Percentiles rank a stretch among this genome's conserved stretches.
Conservation (phyloP, 805 yeast species). For the Saturnispora ahearnii region DNA sequence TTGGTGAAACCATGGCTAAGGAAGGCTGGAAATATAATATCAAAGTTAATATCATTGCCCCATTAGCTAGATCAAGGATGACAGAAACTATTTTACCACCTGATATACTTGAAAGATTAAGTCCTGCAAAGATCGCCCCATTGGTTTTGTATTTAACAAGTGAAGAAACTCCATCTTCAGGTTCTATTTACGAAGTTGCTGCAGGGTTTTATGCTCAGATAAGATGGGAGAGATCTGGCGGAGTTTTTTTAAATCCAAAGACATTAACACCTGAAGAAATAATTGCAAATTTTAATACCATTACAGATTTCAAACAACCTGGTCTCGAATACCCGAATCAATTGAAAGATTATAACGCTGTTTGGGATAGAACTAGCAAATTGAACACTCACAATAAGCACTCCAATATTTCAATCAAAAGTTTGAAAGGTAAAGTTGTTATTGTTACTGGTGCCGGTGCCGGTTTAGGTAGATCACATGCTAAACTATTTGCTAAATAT, state of each 20-base stretch:
- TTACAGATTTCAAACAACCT: conserved; percentile 53
- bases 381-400: conserved; percentile 51
- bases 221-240: conserved; percentile 91
- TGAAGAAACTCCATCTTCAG: conserved; percentile 51
- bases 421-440: conserved; percentile 76
- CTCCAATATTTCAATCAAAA: conserved; percentile 36
- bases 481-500: conserved; percentile 71
- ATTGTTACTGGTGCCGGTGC: conserved; percentile 92
- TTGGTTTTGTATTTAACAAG: conserved; percentile 74
- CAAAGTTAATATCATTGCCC: conserved; percentile 80
- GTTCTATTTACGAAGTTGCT: conserved; percentile 83
- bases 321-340: conserved; percentile 59
- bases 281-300: conserved; percentile 52
- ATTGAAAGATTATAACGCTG: conserved; percentile 59
- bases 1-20: conserved; percentile 89
- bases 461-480: conserved; percentile 90
- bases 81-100: conserved; percentile 86
- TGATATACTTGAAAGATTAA: conserved; percentile 66
- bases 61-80: conserved; percentile 93
- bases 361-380: conserved; percentile 43
- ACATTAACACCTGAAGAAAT: conserved; percentile 81
- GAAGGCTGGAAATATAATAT: conserved; percentile 87
- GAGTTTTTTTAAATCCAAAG: conserved; percentile 71
- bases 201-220: conserved; percentile 90
- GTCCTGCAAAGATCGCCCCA: conserved; percentile 89